These are phyloP conservation scores for Penicillium sp. DNA, from an alignment of 2,329 filamentous ascomycete species.

Conservation along the genomic window DNA sequence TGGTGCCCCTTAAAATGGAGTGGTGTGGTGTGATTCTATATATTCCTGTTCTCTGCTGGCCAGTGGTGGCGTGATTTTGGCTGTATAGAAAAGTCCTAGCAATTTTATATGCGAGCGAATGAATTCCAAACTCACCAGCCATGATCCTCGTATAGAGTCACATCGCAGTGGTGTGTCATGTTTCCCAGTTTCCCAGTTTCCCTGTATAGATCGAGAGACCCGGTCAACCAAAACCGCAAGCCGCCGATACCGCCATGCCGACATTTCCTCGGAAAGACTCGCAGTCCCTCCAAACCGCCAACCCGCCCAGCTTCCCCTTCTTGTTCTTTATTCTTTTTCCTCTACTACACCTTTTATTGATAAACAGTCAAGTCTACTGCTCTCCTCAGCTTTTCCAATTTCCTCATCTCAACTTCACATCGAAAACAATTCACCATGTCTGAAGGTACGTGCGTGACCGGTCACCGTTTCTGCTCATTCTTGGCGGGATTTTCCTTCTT, in stretches of 20 bases:
- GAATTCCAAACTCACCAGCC: background rate
- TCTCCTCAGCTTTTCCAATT: background rate
- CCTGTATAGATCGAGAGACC: background rate
- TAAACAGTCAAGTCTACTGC: background rate
- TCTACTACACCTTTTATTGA: background rate
- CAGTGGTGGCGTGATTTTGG: background rate
- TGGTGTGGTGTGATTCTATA: slow-evolving; percentile 8
- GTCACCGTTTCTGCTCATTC: slow-evolving; percentile 15
- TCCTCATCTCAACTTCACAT: slow-evolving; percentile 11
- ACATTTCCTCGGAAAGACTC: slow-evolving; percentile 22
- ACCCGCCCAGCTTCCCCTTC: background rate
- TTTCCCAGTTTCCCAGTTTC: background rate
- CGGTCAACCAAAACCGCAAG: slow-evolving; percentile 21
- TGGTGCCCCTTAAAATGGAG: slow-evolving; percentile 34
- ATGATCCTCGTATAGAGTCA: background rate
- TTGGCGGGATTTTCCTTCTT: slow-evolving; percentile 23
- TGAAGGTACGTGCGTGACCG: slow-evolving; percentile 30
- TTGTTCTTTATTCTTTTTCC: background rate
- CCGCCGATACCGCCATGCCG: slow-evolving; percentile 25
- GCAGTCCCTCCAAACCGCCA: slow-evolving; percentile 11
- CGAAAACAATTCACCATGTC: slow-evolving; percentile 15
- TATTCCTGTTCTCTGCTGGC: background rate
- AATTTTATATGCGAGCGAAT: background rate
- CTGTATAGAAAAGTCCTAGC: slow-evolving; percentile 1
- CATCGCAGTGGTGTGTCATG: background rate